Evolutionary conservation across 2,329 filamentous ascomycete genomes (phyloP), one percentile per base, ranked within the genome.

Genomic region (Verruconis gallopava): DNA sequence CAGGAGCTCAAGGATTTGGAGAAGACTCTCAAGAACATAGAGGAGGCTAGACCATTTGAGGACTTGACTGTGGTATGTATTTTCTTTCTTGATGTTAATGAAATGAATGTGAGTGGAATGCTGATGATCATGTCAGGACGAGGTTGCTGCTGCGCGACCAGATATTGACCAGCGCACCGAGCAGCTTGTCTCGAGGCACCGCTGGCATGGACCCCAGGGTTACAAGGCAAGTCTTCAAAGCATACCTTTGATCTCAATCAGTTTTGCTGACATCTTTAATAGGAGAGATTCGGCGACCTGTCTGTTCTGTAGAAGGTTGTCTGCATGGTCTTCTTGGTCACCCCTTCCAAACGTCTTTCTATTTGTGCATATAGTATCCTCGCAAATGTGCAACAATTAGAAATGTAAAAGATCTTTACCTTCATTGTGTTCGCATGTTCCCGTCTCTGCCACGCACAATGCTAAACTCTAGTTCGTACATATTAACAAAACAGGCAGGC

Each of bases 251-350:
- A 38, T 40, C 11, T 6, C 4, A 17, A n/a, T n/a, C n/a, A n/a
- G 15, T 12, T 21, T 5, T 46, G 47, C 72, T 81, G 63, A 80
- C 62, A 44, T 49, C 47, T 52, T 9, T 37, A 57, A 52, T 57
- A 96, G 89, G 91, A 98, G 78, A 93, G 88, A 77, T 98, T 96
- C 68, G 91, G 91, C 72, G 88, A 96, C 65, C 79, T 96, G 56
- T 89, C 91, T 56, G 71, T 93, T 56, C 73, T 96, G 65, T 98
- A 94, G 35, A 33, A 21, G 21, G 12, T 13, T 43, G 13, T 30
- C 25, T 9, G n/a, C n/a, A n/a, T 30, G 25, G 1, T 14, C 21
- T n/a, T 21, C 14, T 43, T 38, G 25, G 21, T 18, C 40, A 4
- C 30, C 4, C 15, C 21, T 43, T 17, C n/a, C 41, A 28, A 21